A percentile compares a stretch with the other conserved stretches of the same genome.
Evolutionary conservation across 208 protist genomes (phyloP).

Genomic region (Acanthamoeba sp.): DNA sequence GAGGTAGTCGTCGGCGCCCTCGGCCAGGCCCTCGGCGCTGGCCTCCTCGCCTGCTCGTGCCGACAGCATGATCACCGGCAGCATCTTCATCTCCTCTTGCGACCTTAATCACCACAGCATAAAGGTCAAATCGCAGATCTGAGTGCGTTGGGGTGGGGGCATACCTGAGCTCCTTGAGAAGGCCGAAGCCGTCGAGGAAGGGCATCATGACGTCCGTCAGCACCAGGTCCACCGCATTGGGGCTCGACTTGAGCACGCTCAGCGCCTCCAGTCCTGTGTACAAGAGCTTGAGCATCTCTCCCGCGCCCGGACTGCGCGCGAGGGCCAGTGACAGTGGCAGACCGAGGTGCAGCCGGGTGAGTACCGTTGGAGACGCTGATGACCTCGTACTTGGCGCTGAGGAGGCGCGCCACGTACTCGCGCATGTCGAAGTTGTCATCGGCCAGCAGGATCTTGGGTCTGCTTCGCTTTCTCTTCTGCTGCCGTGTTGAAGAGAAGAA

Average conservation of each 20-base stretch:
- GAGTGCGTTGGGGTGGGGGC: too few species aligned
- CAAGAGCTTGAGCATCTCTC: too few species aligned
- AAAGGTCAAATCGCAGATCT: too few species aligned
- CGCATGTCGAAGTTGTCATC: conserved; percentile 79
- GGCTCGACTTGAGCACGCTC: not conserved
- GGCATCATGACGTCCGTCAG: conserved; percentile 80
- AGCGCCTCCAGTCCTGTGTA: conserved; percentile 43
- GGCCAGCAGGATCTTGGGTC: not conserved
- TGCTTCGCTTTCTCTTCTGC: not conserved
- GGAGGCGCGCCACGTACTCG: conserved; percentile 53
- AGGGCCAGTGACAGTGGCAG: not conserved
- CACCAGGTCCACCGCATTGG: conserved; percentile 39
- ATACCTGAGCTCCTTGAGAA: conserved; percentile 60
- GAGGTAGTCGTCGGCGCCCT: conserved; percentile 79
- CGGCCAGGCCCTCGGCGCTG: conserved; percentile 33
- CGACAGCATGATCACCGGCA: conserved; percentile 78
- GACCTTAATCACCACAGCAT: not conserved
- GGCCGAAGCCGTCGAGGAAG: conserved; percentile 71
- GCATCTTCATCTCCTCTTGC: not conserved
- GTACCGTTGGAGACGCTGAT: conserved; percentile 48
- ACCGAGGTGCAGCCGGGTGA: too few species aligned
- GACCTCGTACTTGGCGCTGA: conserved; percentile 11
- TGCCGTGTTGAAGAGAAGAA: not conserved
- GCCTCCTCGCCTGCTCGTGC: conserved; percentile 76
- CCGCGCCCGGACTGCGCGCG: too few species aligned